Conservation (phyloP, 306 rosid species). For the Quercus suber region DNA sequence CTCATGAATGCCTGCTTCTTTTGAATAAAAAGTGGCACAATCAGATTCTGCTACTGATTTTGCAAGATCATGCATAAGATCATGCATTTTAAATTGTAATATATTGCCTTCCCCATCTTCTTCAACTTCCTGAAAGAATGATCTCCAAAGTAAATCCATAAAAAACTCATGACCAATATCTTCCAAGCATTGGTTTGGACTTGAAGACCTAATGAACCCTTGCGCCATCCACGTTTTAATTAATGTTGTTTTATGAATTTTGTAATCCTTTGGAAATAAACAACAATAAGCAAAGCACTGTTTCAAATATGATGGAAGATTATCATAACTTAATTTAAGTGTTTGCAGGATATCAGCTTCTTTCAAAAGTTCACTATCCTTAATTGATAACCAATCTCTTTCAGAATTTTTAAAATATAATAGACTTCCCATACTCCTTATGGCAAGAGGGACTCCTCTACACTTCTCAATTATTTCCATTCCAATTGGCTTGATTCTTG, state of each 20-base stretch:
- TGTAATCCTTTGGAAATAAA: background rate
- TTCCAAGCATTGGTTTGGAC: background rate
- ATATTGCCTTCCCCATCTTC: too few relatives aligned
- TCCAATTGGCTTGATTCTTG: background rate
- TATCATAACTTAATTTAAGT: background rate
- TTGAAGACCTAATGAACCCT: conserved; percentile 13
- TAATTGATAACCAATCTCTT: background rate
- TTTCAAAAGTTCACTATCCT: background rate
- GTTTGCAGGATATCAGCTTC: background rate
- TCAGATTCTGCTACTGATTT: too few relatives aligned
- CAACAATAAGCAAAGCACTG: conserved; percentile 8
- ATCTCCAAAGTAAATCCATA: background rate
- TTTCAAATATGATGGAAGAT: background rate
- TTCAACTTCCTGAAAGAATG: background rate
- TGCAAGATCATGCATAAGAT: too few relatives aligned
- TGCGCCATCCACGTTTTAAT: conserved; percentile 15
- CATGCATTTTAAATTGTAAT: too few relatives aligned
- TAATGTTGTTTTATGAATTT: background rate
- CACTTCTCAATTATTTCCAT: background rate
- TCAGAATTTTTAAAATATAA: background rate
- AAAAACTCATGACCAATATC: background rate
- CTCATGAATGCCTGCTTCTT: too few relatives aligned
- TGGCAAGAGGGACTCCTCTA: conserved; percentile 9
- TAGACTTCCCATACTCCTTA: conserved; percentile 11
- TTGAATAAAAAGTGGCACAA: too few relatives aligned